phyloP scores from a whole-genome alignment of 495 filamentous ascomycete genomes.

The Aspergillus indologenus region DNA sequence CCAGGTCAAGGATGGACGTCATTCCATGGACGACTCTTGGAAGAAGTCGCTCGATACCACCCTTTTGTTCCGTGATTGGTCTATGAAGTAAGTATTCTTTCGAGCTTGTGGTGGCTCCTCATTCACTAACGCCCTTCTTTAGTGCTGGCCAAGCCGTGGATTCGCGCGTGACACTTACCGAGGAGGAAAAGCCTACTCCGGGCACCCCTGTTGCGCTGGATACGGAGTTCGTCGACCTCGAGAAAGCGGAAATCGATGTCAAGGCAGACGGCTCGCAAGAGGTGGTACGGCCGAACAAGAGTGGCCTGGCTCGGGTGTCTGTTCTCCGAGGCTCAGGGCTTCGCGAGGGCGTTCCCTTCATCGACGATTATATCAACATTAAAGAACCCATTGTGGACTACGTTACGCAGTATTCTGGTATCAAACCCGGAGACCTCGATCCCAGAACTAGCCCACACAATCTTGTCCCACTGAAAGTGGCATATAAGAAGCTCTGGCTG shows the following conservation, averaged over 20 bases:
- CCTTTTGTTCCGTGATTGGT: slow-evolving; percentile 73
- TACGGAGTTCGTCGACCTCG: slow-evolving; percentile 89
- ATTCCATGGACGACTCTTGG: slow-evolving; percentile 80
- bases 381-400: slow-evolving; percentile 94
- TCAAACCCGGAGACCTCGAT: slow-evolving; percentile 80
- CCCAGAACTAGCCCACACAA: slow-evolving; percentile 68
- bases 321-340: slow-evolving; percentile 76
- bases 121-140: neutral
- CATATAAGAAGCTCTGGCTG: slow-evolving; percentile 97
- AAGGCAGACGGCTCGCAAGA: slow-evolving; percentile 85
- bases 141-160: slow-evolving; percentile 40
- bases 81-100: slow-evolving; percentile 51
- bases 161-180: slow-evolving; percentile 56
- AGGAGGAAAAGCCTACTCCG: slow-evolving; percentile 61
- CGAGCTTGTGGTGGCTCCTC: neutral
- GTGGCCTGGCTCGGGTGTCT: slow-evolving; percentile 83
- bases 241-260: slow-evolving; percentile 87
- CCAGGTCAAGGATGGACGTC: slow-evolving; percentile 71
- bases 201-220: slow-evolving; percentile 84
- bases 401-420: slow-evolving; percentile 87
- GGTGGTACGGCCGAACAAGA: slow-evolving; percentile 77
- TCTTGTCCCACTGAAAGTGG: slow-evolving; percentile 80
- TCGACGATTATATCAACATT: slow-evolving; percentile 94
- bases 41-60: slow-evolving; percentile 77
- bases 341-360: slow-evolving; percentile 78